A percentile compares a stretch with the other conserved stretches of the same genome.
Conservation (phyloP, 768 basidiomycete genomes). For the Amylocystis lapponica region DNA sequence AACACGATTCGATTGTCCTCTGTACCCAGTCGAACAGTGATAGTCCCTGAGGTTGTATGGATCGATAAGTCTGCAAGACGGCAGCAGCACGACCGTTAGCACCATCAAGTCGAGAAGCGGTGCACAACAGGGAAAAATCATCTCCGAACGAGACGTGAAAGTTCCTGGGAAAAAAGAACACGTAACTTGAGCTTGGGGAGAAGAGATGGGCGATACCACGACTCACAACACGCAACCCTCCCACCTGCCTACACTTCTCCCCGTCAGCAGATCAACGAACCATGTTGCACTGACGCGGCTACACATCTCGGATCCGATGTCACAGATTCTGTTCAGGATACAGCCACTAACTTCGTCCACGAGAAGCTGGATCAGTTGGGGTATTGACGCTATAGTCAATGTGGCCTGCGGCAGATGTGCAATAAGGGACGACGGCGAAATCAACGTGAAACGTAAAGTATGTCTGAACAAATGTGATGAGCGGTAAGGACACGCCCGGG, state of each 20-base stretch:
- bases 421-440: slow-evolving; percentile 69
- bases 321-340: slow-evolving; percentile 63
- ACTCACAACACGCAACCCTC: slow-evolving; percentile 73
- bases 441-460: slow-evolving; percentile 68
- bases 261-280: slow-evolving; percentile 72
- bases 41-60: slow-evolving; percentile 25
- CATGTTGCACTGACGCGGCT: slow-evolving; percentile 52
- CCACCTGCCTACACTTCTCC: slow-evolving; percentile 66
- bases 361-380: slow-evolving; percentile 70
- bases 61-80: slow-evolving; percentile 3
- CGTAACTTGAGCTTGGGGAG: neutral
- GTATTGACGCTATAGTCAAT: slow-evolving; percentile 63
- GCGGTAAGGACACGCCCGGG: slow-evolving; percentile 1
- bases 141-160: slow-evolving; percentile 53
- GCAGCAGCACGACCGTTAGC: neutral
- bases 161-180: slow-evolving; percentile 37
- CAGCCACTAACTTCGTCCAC: slow-evolving; percentile 73
- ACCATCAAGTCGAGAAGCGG: slow-evolving; percentile 49
- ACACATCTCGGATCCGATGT: slow-evolving; percentile 52
- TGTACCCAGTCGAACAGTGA: slow-evolving; percentile 51
- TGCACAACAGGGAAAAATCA: slow-evolving; percentile 47
- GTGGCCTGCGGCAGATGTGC: slow-evolving; percentile 81
- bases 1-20: slow-evolving; percentile 33
- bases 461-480: slow-evolving; percentile 38
- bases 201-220: slow-evolving; percentile 13